Base-by-base conservation (phyloP, 148 eudicot genomes). In the Amaranthus palmeri region DNA sequence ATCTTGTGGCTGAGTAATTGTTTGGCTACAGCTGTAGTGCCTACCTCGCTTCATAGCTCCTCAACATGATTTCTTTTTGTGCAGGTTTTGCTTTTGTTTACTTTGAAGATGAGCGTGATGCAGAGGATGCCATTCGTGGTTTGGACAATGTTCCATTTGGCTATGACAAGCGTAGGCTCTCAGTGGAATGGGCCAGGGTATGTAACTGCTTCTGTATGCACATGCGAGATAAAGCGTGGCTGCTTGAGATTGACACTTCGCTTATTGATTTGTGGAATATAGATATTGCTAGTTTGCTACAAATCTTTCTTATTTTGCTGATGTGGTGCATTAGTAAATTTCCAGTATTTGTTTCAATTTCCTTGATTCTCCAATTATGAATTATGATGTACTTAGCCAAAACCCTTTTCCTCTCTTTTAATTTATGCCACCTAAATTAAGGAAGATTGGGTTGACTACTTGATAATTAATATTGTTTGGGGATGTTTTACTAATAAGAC, bases 181-280 rank as follows among this genome's bases (percentile, higher is more conserved):
- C 98, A 0, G 96, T 93, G 72, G 98, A 93, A 80, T 93, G 98
- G 98, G 92, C 98, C 15, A 87, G 80, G 96, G 98, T 93, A 76
- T 61, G 81, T 7, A 46, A 65, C 54, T 53, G 4, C 52, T 65
- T 53, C 47, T 25, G 8, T 41, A 44, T 72, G 14, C 25, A n/a
- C 48, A 4, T 5, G 48, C 41, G 11, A 54, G 14, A 13, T 10
- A 10, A 52, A 48, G 7, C 41, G 41, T 43, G 10, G 51, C 61
- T 45, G 46, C 40, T 9, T 25, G 36, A 25, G 36, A 25, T 25
- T 25, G 36, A 25, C 36, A 25, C 36, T 25, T 25, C 36, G 36
- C 36, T 25, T 25, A 25, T 25, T 25, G 36, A 25, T 25, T 25
- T 25, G 36, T 25, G 36, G 36, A 25, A 25, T 1, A 25, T 25